Base-by-base conservation (phyloP, 176 grass and related monocot species). In the Dactylis glomerata region DNA sequence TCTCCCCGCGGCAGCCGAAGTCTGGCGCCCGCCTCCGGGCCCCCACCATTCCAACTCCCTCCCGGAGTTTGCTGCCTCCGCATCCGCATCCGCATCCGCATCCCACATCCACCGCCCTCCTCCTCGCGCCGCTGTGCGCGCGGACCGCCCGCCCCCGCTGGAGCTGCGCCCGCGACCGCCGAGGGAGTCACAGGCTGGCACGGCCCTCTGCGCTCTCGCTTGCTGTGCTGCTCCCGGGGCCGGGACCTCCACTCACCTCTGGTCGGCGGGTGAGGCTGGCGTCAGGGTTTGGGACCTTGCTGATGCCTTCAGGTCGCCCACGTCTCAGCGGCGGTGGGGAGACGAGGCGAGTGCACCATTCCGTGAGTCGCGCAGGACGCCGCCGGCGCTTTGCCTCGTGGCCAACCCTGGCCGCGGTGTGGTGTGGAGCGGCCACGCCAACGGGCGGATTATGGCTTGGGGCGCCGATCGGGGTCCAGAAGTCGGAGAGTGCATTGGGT, bases 361-460 rank as follows among this genome's bases (percentile, higher is more conserved):
- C 41, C 52, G 52, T 66, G 89, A 97, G 84, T 97, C 89, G 67
- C 66, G 73, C 45, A 86, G 87, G 79, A 92, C 87, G 41, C 0
- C 82, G 3, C 79, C 84, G 6, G 87, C 88, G 51, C 42, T 97
- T 6, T 94, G 87, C 79, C 49, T 97, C 45, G 32, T 30, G 23
- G 57, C 61, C 4, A 91, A 97, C 76, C 79, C 79, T 1, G 82
- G 66, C 31, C 89, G 56, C 22, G 69, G 82, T 31, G 22, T 97
- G 66, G 82, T 97, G 66, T 97, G 94, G 94, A 97, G 91, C 87
- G 94, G 94, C 19, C 94, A 94, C 41, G 17, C 41, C 46, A 83
- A 92, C 58, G 94, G 94, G 42, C 70, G 75, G 81, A 87, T 97
- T 58, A 82, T 91, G 79, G 85, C 80, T 3, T 97, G 94, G 94